Evolutionary conservation across 805 yeast species (phyloP), one percentile per base, ranked within the genome.

Genomic region (Torulaspora quercuum): DNA sequence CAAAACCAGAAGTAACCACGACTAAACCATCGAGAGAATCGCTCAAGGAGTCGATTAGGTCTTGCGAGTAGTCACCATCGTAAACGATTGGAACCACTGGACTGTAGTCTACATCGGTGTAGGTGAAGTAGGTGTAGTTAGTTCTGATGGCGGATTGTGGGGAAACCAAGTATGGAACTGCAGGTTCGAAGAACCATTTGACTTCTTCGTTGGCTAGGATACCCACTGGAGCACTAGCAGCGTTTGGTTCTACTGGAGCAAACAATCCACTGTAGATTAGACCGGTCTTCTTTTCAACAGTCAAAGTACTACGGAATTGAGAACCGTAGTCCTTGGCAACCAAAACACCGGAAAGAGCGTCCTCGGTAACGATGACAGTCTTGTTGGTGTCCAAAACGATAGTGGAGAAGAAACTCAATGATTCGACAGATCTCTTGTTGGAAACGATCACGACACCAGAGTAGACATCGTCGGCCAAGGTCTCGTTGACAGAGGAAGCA

Each of bases 211-310:
- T 45, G 32, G 42, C 27, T 16, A 52, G 45, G 32, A 50, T 32
- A 42, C 61, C 65, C 8, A 59, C 32, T 7, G 60, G 57, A 4
- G 41, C 52, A 17, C 48, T 44, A 9, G 33, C 17, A 12, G 41
- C 41, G 17, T 12, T 15, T 2, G 27, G 34, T n/a, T 45, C 51
- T 3, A 31, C 33, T 15, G 57, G 55, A n/a, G 59, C 46, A 17
- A 51, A 39, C 18, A 45, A 37, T 28, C 60, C 63, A 6, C 62
- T 44, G 43, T 51, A 60, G 17, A 60, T 50, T 21, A 49, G 39
- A 11, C 49, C 50, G 13, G 45, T 39, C 23, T 37, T 43, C 18
- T 34, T 44, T 13, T 44, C 51, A 17, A 56, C 51, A 11, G 50
- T 34, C 28, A 56, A 36, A 13, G 55, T 42, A 35, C 62, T 62